These are phyloP conservation scores for Rhizophora apiculata DNA, from an alignment of 345 rosid species.

Conservation along the genomic window DNA sequence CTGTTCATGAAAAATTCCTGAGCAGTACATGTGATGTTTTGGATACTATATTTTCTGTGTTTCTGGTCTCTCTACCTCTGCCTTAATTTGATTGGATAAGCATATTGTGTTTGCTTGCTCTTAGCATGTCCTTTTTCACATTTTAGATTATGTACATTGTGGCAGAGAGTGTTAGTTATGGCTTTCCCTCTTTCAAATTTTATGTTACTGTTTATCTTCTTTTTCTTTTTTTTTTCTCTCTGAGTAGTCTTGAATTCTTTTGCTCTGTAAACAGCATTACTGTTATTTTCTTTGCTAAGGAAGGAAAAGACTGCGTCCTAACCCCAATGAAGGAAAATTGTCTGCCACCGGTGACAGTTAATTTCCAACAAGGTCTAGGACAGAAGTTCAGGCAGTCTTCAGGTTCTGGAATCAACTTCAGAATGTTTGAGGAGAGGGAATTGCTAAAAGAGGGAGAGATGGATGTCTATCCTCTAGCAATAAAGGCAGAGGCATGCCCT, in stretches of 20 bases:
- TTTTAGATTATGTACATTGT: not conserved
- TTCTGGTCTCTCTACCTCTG: not conserved
- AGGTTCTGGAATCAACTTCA: slow-evolving; percentile 78
- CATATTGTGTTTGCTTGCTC: not conserved
- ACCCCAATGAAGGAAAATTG: slow-evolving; percentile 59
- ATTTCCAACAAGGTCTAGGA: slow-evolving; percentile 77
- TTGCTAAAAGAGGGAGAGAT: slow-evolving; percentile 33
- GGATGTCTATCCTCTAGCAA: slow-evolving; percentile 69
- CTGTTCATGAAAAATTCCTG: too few relatives aligned
- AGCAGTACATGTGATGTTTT: not conserved
- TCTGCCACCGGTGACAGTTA: slow-evolving; percentile 57
- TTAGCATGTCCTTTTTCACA: not conserved
- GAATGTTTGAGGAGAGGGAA: slow-evolving; percentile 63
- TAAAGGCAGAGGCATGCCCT: slow-evolving; percentile 71
- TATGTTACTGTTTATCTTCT: slow-evolving; percentile 3
- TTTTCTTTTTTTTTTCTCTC: slow-evolving; percentile 5
- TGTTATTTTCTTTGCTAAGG: slow-evolving; percentile 78
- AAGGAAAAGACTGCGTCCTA: slow-evolving; percentile 66
- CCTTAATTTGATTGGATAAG: not conserved
- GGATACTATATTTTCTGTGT: not conserved
- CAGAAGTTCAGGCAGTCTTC: slow-evolving; percentile 81
- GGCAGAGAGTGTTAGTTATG: not conserved
- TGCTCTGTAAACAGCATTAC: slow-evolving; percentile 57
- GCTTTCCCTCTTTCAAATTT: not conserved
- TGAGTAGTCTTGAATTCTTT: slow-evolving; percentile 4